These are phyloP conservation scores for Dictyostelium firmibasis DNA, from an alignment of 78 protist species.

Conservation along the genomic window DNA sequence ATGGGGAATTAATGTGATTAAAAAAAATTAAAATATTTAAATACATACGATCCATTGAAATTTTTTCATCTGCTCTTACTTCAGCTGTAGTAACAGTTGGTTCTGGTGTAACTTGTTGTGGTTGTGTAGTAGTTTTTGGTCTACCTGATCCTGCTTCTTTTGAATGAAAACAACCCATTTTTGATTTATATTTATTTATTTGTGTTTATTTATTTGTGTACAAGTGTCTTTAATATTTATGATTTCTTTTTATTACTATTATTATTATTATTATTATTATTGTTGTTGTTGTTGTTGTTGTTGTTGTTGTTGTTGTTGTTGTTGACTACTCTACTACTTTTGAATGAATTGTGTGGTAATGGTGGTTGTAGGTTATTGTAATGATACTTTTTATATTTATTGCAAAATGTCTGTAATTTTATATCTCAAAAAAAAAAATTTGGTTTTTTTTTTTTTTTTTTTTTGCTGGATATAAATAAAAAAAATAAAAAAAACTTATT, in stretches of 20 bases:
- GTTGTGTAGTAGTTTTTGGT: neutral
- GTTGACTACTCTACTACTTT: too few species aligned
- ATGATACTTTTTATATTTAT: neutral
- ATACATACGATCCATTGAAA: conserved; percentile 50
- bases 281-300: neutral
- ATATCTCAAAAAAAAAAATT: neutral
- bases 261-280: too few species aligned
- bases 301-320: too few species aligned
- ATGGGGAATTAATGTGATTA: neutral
- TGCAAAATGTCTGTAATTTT: neutral
- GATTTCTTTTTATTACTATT: too few species aligned
- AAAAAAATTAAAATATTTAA: neutral
- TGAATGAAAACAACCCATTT: conserved; percentile 32
- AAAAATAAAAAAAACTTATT: too few species aligned
- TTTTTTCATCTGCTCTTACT: conserved; percentile 53
- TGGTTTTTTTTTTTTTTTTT: neutral
- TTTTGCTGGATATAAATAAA: neutral
- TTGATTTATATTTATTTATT: neutral
- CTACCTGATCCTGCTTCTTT: conserved; percentile 5
- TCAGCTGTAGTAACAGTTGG: conserved; percentile 38
- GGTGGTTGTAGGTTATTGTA: neutral
- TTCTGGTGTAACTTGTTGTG: neutral
- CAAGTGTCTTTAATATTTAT: too few species aligned
- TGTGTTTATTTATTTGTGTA: neutral
- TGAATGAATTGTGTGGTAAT: too few species aligned